phyloP scores from a whole-genome alignment of 2,329 filamentous ascomycete species.

The Phyllosticta capitalensis region DNA sequence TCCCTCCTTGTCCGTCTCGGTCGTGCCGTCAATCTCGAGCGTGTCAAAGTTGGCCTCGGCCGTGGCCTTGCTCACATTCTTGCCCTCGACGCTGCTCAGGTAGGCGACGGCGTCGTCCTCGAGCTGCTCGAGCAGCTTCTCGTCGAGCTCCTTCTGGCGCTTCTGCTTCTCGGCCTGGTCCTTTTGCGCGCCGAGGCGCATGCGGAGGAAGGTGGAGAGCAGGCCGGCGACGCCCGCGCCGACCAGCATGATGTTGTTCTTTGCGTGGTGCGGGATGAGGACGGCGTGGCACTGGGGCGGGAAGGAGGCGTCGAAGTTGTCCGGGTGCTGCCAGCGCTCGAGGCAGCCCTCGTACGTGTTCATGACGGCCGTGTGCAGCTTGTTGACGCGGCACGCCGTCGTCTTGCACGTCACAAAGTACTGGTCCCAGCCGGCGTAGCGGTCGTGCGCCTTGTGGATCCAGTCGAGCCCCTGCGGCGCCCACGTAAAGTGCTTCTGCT shows the following conservation, averaged over 20 bases:
- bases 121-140: constrained; percentile 10
- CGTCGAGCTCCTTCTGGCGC: constrained; percentile 6
- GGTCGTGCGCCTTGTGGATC: constrained; percentile 1
- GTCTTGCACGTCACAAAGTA: constrained; percentile 9
- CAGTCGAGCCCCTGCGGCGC: constrained; percentile 1
- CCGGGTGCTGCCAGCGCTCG: not conserved
- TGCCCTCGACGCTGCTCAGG: constrained; percentile 2
- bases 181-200: constrained; percentile 7
- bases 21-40: not conserved
- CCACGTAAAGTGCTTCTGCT: constrained; percentile 6
- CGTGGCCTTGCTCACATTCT: not conserved
- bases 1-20: constrained; percentile 4
- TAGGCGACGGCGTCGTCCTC: constrained; percentile 9
- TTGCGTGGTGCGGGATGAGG: not conserved
- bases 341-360: constrained; percentile 6
- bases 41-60: not conserved
- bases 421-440: constrained; percentile 8
- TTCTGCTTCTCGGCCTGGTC: constrained; percentile 6
- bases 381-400: constrained; percentile 9
- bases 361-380: constrained; percentile 5
- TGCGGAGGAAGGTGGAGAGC: not conserved
- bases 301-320: not conserved
- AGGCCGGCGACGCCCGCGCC: not conserved
- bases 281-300: constrained; percentile 4
- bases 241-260: constrained; percentile 5